Conservation (phyloP, 306 rosid genomes). For the Cyclanthera cordifolia region DNA sequence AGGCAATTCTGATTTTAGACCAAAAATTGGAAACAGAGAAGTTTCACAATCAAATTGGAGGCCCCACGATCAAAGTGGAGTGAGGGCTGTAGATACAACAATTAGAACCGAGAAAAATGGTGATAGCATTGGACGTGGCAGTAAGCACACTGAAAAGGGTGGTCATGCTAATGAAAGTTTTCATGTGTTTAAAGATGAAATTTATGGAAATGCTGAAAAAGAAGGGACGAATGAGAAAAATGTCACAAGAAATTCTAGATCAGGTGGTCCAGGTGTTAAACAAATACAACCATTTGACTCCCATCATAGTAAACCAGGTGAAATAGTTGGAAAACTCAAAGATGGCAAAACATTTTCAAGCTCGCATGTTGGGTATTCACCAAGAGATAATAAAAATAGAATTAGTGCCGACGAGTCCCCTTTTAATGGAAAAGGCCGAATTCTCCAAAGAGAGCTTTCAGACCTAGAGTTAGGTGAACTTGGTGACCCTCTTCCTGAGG, state of each 20-base stretch:
- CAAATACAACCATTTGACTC: constrained; percentile 35
- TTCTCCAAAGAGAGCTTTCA: constrained; percentile 79
- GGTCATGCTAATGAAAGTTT: constrained; percentile 34
- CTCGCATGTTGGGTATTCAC: constrained; percentile 36
- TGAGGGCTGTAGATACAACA: constrained; percentile 36
- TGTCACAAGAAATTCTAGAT: constrained; percentile 44
- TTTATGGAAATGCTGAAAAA: constrained; percentile 36
- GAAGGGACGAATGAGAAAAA: constrained; percentile 46
- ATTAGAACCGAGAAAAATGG: constrained; percentile 43
- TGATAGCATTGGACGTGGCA: constrained; percentile 38
- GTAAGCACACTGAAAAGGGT: constrained; percentile 46
- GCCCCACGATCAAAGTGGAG: constrained; percentile 39
- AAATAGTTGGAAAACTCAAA: constrained; percentile 38
- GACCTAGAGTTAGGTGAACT: constrained; percentile 94
- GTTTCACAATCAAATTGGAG: constrained; percentile 43
- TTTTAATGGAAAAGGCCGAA: constrained; percentile 47
- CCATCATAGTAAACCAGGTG: constrained; percentile 44
- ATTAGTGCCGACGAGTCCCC: constrained; percentile 41
- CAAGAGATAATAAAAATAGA: constrained; percentile 35
- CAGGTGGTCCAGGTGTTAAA: constrained; percentile 45
- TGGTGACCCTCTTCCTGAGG: constrained; percentile 76
- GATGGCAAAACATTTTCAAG: constrained; percentile 39
- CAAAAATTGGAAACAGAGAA: constrained; percentile 45
- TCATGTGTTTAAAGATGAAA: constrained; percentile 34
- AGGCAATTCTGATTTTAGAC: constrained; percentile 38